Evolutionary conservation across 306 rosid species (phyloP), one percentile per base, ranked within the genome.

Genomic region (Astragalus glycyphyllos): DNA sequence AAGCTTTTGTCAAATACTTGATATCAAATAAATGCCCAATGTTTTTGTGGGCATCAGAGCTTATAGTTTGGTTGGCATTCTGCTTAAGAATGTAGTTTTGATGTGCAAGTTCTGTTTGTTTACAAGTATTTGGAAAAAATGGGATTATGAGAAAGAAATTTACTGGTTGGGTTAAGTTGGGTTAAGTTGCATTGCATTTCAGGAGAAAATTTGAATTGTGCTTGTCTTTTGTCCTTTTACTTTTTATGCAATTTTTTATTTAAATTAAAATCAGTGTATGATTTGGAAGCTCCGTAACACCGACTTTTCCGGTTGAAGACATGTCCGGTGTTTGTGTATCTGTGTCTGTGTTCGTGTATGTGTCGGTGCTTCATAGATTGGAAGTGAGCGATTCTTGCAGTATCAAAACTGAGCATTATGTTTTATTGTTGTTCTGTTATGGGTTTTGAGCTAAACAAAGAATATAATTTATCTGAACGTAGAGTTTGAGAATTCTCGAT

Each of bases 61-160:
- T 10, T 47, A 9, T 34, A 7, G 34, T 15, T 67, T 31, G 34
- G 3, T 66, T 32, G 0, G 34, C 47, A 6, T 45, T 45, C 1
- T 11, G 15, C 0, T 32, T 4, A 2, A 54, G 67, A 16, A 11
- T 29, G n/a, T 2, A 12, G 16, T 3, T 58, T 50, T 46, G 17
- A 13, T 58, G 14, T 78, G 51, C 14, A 84, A 91, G 82, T 81
- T 70, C 57, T 76, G 35, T 77, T 83, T 76, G 62, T 88, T 13
- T 95, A 88, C 79, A 81, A 62, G 54, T 84, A 60, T 38, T 45
- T 51, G 40, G 51, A 68, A n/a, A 8, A 14, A 14, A 47, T 29
- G 5, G 61, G 12, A 68, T 38, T 17, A 5, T 54, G 37, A 12
- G 14, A 4, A 68, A 53, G 38, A 38, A 37, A 68, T 15, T 40